phyloP scores from a whole-genome alignment of 306 rosid species.

The Quercus dentata region DNA sequence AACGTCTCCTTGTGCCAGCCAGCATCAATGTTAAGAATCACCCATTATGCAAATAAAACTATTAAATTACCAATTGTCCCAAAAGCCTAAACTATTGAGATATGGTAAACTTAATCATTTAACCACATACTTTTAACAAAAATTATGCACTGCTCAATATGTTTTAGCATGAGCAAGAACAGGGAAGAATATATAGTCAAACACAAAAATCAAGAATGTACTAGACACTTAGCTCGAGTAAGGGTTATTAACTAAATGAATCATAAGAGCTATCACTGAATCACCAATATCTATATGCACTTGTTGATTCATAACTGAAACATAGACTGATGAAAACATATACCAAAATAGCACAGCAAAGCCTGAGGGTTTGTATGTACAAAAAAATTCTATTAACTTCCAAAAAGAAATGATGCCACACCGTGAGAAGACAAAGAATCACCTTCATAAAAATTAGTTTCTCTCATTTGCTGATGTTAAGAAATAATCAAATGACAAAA shows the following conservation, averaged over 20 bases:
- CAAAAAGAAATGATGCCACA: neutral
- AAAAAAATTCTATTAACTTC: neutral
- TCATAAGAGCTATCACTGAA: neutral
- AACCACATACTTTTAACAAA: too few species aligned
- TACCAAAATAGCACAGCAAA: neutral
- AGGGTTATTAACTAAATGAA: neutral
- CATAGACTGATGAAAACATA: neutral
- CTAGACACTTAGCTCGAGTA: neutral
- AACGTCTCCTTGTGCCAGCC: neutral
- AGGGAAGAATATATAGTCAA: neutral
- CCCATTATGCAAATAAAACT: neutral
- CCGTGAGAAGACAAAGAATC: neutral
- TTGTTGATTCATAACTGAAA: neutral
- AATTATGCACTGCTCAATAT: neutral
- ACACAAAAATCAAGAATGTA: neutral
- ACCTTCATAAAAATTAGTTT: neutral
- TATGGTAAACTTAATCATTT: too few species aligned
- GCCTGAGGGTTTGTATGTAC: neutral
- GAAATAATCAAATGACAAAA: neutral
- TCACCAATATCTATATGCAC: neutral
- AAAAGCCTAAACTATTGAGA: too few species aligned
- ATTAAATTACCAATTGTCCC: too few species aligned
- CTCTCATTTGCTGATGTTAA: neutral
- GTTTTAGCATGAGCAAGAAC: neutral
- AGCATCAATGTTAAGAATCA: neutral